phyloP scores from a whole-genome alignment of 164 flowering plant species.

The Echeveria elegans region DNA sequence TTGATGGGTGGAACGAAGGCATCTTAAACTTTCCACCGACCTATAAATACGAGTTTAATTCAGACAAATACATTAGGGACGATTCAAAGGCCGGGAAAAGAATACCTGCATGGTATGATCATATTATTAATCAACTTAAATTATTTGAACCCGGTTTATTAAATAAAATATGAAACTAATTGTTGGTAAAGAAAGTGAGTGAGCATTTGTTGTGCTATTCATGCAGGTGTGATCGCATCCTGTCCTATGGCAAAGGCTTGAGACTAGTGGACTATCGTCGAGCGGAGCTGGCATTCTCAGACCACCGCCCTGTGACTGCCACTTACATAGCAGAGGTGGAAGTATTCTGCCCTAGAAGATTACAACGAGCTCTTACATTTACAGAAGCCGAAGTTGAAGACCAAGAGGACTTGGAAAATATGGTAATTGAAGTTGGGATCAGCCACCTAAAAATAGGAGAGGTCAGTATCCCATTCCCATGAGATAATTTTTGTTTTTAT shows the following conservation, averaged over 20 bases:
- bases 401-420: conserved; percentile 23
- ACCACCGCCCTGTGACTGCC: conserved; percentile 92
- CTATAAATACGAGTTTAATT: conserved; percentile 74
- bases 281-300: conserved; percentile 61
- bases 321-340: conserved; percentile 71
- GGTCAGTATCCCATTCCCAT: conserved; percentile 17
- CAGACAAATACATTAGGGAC: conserved; percentile 59
- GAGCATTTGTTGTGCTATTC: not conserved
- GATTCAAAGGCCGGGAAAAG: conserved; percentile 78
- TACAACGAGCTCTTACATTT: conserved; percentile 71
- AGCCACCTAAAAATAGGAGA: conserved; percentile 18
- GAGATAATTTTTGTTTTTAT: not conserved
- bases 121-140: not conserved
- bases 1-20: conserved; percentile 97
- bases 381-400: conserved; percentile 76
- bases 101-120: conserved; percentile 81
- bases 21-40: conserved; percentile 72
- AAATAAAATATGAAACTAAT: not conserved
- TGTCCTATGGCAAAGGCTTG: conserved; percentile 77
- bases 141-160: not conserved
- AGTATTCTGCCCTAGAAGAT: conserved; percentile 54
- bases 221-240: conserved; percentile 90
- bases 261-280: conserved; percentile 54
- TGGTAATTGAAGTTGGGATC: conserved; percentile 26
- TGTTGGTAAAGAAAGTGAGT: not conserved